Base-by-base conservation (phyloP, 2,329 filamentous ascomycete genomes). In the Trichoderma sp. region DNA sequence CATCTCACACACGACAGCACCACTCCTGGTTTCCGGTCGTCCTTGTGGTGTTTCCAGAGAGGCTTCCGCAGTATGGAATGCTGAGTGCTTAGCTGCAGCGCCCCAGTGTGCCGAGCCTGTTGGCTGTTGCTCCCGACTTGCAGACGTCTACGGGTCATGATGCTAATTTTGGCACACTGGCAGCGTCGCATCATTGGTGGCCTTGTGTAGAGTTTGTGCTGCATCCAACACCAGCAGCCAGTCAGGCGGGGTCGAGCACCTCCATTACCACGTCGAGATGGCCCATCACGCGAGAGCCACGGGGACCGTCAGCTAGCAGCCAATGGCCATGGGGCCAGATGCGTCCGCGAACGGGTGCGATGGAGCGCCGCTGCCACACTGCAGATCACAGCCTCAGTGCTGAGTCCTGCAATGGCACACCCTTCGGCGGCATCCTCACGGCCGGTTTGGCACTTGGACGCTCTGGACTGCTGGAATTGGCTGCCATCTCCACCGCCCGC, bases 321-420 rank as follows among this genome's bases (percentile, higher is more conserved):
- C 65, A 68, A 68, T 68, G 46, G 43, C 18, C n/a, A 54, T 4
- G 18, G 11, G 13, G 43, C 39, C n/a, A 60, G 43, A 39, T 59
- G 18, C 32, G n/a, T 46, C 39, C 34, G 26, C 21, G 13, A 30
- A 60, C 59, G 52, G 30, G 43, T 43, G 6, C 18, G 7, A 52
- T 49, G 51, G 60, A 49, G 26, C 24, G 16, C 28, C 26, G 56
- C 65, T 54, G 13, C 56, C 56, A 68, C 65, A 68, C 65, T 59
- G 65, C 55, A 68, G 56, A 51, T 46, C 55, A 60, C 65, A 68
- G 65, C 65, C 49, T 52, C 65, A 56, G n/a, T 37, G 65, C 55
- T 68, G 65, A 43, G 64, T 49, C 21, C 65, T 68, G 65, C 65
- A 68, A 32, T 68, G 65, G 24, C 52, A 60, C 65, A 52, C 32